Percentiles rank a stretch among this genome's conserved stretches.
Evolutionary conservation across 2,329 filamentous ascomycete genomes (phyloP).

Genomic region (Pestalotiopsis fici): DNA sequence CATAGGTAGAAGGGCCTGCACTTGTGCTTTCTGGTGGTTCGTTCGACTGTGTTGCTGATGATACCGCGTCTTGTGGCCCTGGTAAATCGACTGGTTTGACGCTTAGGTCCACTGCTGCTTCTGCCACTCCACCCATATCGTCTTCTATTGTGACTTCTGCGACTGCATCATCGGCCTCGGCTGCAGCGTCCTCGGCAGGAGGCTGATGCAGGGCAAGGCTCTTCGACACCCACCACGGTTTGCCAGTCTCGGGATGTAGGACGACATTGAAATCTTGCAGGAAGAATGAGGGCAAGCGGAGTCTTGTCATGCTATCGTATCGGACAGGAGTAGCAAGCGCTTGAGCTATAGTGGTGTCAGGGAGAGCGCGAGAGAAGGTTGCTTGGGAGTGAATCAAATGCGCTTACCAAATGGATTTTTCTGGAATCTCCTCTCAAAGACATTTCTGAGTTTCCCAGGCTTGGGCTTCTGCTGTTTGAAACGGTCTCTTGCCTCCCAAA

Average conservation of each 20-base stretch:
- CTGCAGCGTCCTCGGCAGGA: slow-evolving; percentile 2
- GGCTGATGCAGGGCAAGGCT: slow-evolving; percentile 31
- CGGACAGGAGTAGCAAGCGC: slow-evolving; percentile 64
- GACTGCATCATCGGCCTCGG: not conserved
- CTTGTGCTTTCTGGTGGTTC: not conserved
- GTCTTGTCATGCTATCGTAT: slow-evolving; percentile 49
- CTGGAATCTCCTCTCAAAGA: slow-evolving; percentile 59
- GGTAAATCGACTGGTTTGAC: not conserved
- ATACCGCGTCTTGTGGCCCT: not conserved
- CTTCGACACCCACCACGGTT: slow-evolving; percentile 59
- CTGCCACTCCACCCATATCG: not conserved
- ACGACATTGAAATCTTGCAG: slow-evolving; percentile 62
- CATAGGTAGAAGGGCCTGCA: slow-evolving; percentile 27
- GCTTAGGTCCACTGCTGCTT: not conserved
- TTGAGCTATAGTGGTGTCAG: slow-evolving; percentile 45
- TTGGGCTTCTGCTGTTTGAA: slow-evolving; percentile 41
- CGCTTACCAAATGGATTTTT: slow-evolving; percentile 65
- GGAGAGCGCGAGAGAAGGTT: not conserved
- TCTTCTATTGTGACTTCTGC: not conserved
- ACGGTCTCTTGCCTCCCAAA: slow-evolving; percentile 44
- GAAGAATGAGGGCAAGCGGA: slow-evolving; percentile 59
- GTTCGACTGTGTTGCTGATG: not conserved
- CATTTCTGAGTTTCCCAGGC: slow-evolving; percentile 31
- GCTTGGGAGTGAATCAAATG: not conserved
- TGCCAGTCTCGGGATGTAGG: slow-evolving; percentile 51